Evolutionary conservation across 2,329 filamentous ascomycete species (phyloP), one percentile per base, ranked within the genome.

Genomic region (Monosporascus ibericus): DNA sequence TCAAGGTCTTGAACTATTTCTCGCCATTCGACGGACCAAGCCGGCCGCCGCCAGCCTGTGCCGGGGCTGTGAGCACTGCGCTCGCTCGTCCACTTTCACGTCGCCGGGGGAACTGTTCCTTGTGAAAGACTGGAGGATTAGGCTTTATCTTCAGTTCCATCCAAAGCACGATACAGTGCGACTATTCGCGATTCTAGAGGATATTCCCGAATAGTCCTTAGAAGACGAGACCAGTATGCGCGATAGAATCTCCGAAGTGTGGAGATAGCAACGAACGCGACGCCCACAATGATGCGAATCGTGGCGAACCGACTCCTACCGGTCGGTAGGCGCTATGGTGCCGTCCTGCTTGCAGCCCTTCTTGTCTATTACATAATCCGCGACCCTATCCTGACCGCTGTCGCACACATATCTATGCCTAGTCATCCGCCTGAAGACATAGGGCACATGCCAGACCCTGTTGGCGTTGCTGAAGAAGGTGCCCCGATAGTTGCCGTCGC

Each of bases 301-400:
- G 50, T 65, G 52, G 58, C 62, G 50, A 65, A 64, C 52, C 64
- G 65, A 53, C 48, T 63, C 36, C 50, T 67, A 47, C 64, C 63
- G 48, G 54, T 67, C 40, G 51, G 61, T 44, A 60, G 56, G 56
- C 65, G 66, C 51, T 69, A 67, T 49, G 58, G 58, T 53, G 55
- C 62, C 9, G 59, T 67, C 27, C 52, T 68, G n/a, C 49, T 67
- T 27, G 63, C 62, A 36, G 64, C 58, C 46, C n/a, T 69, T 9
- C 52, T 68, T 37, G 61, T 68, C 36, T 68, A 64, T 55, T 67
- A 61, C 39, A 52, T 68, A 42, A 59, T 67, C 18, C 63, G 61
- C 51, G 60, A 60, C 37, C 65, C 65, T 37, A 44, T 67, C 11
- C n/a, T 46, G 15, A 17, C 42, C 17, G 42, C 42, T 24, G 15